Percentiles rank a stretch among this genome's conserved stretches.
phyloP scores from a whole-genome alignment of 2,329 filamentous ascomycete genomes.

The Trichoderma hamatum region DNA sequence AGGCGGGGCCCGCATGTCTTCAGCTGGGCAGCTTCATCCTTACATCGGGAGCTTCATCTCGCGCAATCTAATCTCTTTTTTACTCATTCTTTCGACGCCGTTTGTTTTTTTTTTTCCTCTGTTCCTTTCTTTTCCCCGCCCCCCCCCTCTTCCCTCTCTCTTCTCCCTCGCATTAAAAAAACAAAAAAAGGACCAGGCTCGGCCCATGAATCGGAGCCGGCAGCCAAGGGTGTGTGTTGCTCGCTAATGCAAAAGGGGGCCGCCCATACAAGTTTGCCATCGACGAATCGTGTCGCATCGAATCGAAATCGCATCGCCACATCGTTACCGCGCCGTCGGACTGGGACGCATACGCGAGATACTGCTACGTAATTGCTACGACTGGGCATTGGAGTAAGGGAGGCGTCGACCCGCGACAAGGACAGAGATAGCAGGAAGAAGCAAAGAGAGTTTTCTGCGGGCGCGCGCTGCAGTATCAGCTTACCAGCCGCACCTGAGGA shows the following conservation, averaged over 20 bases:
- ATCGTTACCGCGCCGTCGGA: constrained; percentile 19
- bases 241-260: not conserved
- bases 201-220: not conserved
- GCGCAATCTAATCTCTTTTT: not conserved
- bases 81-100: not conserved
- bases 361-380: not conserved
- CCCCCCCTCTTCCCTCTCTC: too few species aligned
- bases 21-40: not conserved
- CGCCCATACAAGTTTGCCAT: not conserved
- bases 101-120: not conserved
- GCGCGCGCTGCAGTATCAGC: not conserved
- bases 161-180: not conserved
- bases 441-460: not conserved
- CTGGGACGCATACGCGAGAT: not conserved
- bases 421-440: too few species aligned
- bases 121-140: not conserved
- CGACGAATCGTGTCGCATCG: constrained; percentile 10
- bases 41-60: not conserved
- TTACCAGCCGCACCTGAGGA: constrained; percentile 13
- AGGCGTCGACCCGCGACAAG: not conserved
- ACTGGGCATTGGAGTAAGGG: not conserved
- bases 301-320: constrained; percentile 10
- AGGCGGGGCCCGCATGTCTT: not conserved
- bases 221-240: not conserved
- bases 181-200: not conserved